Conservation (phyloP, 2,329 filamentous ascomycete genomes). For the Pyricularia sp. region DNA sequence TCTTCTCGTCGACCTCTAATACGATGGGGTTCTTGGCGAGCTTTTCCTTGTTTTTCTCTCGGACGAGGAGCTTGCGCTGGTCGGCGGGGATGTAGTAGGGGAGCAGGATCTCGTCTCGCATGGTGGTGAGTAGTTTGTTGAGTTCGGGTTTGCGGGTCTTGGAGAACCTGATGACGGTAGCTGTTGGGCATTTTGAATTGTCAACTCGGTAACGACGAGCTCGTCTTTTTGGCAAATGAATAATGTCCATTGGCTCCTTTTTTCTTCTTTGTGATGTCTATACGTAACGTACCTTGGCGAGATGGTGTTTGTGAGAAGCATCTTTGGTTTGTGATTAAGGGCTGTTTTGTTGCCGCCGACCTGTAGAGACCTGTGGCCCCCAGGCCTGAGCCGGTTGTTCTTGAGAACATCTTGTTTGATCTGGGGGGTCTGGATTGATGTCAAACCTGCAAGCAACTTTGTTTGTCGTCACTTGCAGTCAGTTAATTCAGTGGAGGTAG, state of each 20-base stretch:
- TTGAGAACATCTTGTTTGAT: neutral
- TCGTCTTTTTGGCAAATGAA: too few relatives aligned
- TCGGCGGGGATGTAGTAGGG: conserved; percentile 46
- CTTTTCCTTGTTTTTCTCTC: conserved; percentile 31
- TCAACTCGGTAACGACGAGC: neutral
- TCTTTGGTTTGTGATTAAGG: neutral
- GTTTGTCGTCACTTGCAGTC: neutral
- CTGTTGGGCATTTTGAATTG: neutral
- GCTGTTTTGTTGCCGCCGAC: neutral
- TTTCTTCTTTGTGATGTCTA: neutral
- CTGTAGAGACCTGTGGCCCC: neutral
- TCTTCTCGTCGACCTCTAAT: conserved; percentile 48
- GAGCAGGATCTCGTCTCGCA: conserved; percentile 52
- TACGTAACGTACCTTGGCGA: neutral
- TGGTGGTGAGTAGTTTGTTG: conserved; percentile 37
- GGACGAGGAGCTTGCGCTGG: conserved; percentile 45
- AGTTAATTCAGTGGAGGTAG: neutral
- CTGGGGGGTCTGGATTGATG: neutral
- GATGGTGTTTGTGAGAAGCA: neutral
- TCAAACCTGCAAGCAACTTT: neutral
- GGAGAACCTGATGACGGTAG: conserved; percentile 34
- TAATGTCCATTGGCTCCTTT: neutral
- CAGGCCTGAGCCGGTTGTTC: neutral
- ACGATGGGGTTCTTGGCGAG: conserved; percentile 46
- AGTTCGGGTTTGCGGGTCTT: conserved; percentile 44